A percentile compares a stretch with the other conserved stretches of the same genome.
Evolutionary conservation across 1,284 basidiomycete genomes (phyloP).

Genomic region (Cryptococcus wingfieldii): DNA sequence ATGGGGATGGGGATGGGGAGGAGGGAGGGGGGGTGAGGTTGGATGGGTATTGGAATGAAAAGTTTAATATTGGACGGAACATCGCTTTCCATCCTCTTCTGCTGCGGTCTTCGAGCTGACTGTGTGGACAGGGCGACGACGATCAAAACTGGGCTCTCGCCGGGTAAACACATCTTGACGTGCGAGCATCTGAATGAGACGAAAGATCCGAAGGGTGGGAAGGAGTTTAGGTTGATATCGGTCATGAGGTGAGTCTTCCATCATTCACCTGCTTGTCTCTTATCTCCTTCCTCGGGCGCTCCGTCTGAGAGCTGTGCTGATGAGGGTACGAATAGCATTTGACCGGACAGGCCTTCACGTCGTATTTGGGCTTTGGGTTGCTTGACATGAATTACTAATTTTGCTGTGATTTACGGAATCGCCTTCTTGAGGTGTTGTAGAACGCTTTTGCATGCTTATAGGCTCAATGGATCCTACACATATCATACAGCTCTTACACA

Average conservation of each 20-base stretch:
- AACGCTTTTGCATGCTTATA: no score
- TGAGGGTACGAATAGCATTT: no score
- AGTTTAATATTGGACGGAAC: conserved; percentile 7
- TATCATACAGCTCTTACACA: no score
- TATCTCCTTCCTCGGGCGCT: no score
- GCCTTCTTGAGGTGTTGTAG: no score
- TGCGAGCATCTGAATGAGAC: conserved; percentile 37
- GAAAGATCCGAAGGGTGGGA: conserved; percentile 34
- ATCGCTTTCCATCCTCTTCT: neutral
- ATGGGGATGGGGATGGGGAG: conserved; percentile 19
- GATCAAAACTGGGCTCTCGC: conserved; percentile 26
- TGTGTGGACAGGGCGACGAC: conserved; percentile 13
- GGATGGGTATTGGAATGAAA: conserved; percentile 35
- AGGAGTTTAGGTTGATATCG: conserved; percentile 41
- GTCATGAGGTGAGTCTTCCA: conserved; percentile 36
- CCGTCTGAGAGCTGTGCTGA: no score
- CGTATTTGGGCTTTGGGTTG: no score
- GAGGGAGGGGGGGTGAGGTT: conserved; percentile 12
- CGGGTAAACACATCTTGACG: conserved; percentile 34
- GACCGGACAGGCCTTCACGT: no score
- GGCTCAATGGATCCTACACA: no score
- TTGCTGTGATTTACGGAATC: no score
- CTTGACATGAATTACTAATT: no score
- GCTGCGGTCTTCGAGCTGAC: neutral
- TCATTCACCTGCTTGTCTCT: no score